phyloP scores from a whole-genome alignment of 495 filamentous ascomycete species.

The Cudoniella acicularis region DNA sequence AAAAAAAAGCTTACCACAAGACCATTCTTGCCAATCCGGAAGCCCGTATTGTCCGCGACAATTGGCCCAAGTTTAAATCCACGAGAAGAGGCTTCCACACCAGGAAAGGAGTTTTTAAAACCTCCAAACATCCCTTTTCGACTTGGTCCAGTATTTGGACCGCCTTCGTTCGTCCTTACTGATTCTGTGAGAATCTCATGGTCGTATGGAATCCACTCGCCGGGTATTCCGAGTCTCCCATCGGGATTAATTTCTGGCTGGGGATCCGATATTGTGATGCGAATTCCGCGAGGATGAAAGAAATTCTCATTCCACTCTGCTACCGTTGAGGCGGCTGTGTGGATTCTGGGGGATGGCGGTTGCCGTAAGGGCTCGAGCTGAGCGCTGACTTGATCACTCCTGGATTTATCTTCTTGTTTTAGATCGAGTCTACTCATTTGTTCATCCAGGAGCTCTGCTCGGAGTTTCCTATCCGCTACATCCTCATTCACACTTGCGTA shows the following conservation, averaged over 20 bases:
- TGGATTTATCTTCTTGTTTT: conserved; percentile 7
- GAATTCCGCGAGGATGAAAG: conserved; percentile 38
- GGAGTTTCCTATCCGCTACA: conserved; percentile 21
- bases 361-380: conserved; percentile 26
- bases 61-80: conserved; percentile 11
- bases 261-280: conserved; percentile 10
- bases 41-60: conserved; percentile 36
- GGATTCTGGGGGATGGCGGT: not conserved
- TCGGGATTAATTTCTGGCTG: not conserved
- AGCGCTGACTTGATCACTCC: conserved; percentile 29
- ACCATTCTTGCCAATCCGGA: conserved; percentile 27
- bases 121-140: conserved; percentile 34
- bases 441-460: conserved; percentile 20
- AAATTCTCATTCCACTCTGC: conserved; percentile 50
- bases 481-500: conserved; percentile 8
- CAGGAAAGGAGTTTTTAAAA: conserved; percentile 25
- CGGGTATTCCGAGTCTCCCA: conserved; percentile 4
- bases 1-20: conserved; percentile 1
- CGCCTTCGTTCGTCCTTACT: not conserved
- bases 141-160: conserved; percentile 32
- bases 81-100: not conserved
- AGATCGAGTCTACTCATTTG: conserved; percentile 14
- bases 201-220: conserved; percentile 14
- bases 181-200: conserved; percentile 3
- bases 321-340: conserved; percentile 22